Percentiles rank a stretch among this genome's conserved stretches.
Evolutionary conservation across 1,139 yeast species (phyloP).

Genomic region (Yamadazyma blattariae): DNA sequence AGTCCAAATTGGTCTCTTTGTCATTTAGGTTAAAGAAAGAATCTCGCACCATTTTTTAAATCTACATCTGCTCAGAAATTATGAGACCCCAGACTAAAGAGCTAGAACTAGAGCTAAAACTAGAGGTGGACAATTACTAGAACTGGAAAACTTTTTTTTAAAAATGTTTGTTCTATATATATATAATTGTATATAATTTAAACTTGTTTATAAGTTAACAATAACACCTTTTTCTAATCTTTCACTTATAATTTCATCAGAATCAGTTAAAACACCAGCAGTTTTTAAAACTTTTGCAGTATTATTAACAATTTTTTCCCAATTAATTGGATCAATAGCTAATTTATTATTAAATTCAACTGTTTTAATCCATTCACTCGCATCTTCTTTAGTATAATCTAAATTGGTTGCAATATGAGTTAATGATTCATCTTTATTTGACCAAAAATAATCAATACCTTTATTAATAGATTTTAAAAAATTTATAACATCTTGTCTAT

Average conservation of each 20-base stretch:
- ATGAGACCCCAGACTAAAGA: no score
- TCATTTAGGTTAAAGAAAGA: no score
- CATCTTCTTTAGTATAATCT: constrained; percentile 78
- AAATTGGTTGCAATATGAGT: constrained; percentile 61
- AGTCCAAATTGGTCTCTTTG: constrained; percentile 10
- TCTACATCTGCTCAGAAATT: no score
- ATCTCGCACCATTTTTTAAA: no score
- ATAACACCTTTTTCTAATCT: constrained; percentile 29
- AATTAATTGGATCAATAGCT: constrained; percentile 42
- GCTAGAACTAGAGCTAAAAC: no score
- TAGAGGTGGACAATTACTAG: no score
- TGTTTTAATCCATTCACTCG: constrained; percentile 74
- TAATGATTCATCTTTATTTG: constrained; percentile 62
- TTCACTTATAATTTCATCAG: constrained; percentile 24
- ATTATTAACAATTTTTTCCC: constrained; percentile 38
- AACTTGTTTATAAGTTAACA: no score
- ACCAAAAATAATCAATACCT: constrained; percentile 66
- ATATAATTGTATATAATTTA: no score
- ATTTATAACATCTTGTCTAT: constrained; percentile 18
- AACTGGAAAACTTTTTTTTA: no score
- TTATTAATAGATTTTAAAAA: constrained; percentile 56
- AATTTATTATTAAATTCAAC: constrained; percentile 59
- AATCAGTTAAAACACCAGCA: constrained; percentile 48
- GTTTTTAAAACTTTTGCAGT: constrained; percentile 66
- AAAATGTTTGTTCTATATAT: no score